Base-by-base conservation (phyloP, 2,329 filamentous ascomycete species). In the Sphaerulina vaccinii region DNA sequence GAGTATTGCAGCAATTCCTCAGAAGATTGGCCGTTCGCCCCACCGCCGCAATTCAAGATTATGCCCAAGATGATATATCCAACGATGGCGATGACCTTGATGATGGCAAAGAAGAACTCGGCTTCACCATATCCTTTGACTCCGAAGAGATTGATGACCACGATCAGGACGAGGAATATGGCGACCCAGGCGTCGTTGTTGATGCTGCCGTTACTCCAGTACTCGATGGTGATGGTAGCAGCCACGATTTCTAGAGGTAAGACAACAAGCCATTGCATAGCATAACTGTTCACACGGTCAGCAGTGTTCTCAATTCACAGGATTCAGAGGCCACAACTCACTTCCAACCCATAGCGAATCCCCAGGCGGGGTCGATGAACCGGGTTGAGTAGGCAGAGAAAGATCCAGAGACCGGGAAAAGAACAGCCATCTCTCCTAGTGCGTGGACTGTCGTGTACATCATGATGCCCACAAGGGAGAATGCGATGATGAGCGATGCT, bases 41-140 rank as follows among this genome's bases (percentile, higher is more conserved):
- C 83, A 45, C 79, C 82, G 37, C 81, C 82, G 48, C 71, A 74
- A 65, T 82, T 76, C 62, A 84, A 76, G 50, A 84, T 68, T 48
- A 85, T 82, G 38, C 79, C 82, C 21, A 85, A 70, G 58, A 87
- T 76, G 65, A 86, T 86, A 66, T 86, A 86, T 4, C 82, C 83
- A 8, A 79, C 70, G 61, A 79, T 78, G 39, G 82, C 67, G 15
- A 66, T 51, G 36, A 70, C 62, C 54, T 70, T 70, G 61, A 69
- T 61, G 52, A 68, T 65, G n/a, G 62, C 57, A 36, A 70, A 63
- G 35, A 69, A 50, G 54, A 70, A 70, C 36, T 70, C 68, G 8
- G 62, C 64, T 47, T 70, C 68, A 33, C 67, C 67, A 38, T 69
- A 70, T 11, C 65, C 66, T 29, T 58, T 58, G 22, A 70, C 65